Evolutionary conservation across 2,329 filamentous ascomycete genomes (phyloP).

Genomic region (Laburnicola sp.): DNA sequence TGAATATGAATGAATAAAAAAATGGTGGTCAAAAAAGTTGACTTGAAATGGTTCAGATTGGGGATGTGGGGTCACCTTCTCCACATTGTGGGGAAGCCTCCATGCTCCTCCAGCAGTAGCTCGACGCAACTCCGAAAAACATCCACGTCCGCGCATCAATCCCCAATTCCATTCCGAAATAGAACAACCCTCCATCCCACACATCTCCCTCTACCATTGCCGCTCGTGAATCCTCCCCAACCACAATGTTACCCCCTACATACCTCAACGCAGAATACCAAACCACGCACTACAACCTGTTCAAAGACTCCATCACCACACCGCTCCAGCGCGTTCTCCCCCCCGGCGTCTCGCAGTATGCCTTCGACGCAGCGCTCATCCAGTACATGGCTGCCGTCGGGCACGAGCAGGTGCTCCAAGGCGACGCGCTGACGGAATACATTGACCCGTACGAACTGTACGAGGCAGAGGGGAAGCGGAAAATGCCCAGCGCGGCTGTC

Average conservation of each 20-base stretch:
- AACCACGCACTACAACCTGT: conserved; percentile 48
- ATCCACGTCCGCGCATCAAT: neutral
- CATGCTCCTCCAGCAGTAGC: neutral
- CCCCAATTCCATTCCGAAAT: neutral
- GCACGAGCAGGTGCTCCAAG: conserved; percentile 45
- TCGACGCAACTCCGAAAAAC: neutral
- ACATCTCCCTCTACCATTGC: too few relatives aligned
- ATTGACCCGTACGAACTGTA: conserved; percentile 54
- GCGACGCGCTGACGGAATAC: conserved; percentile 49
- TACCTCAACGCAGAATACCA: conserved; percentile 51
- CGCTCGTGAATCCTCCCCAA: neutral
- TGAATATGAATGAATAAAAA: too few relatives aligned
- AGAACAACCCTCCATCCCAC: neutral
- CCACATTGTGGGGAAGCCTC: conserved; percentile 11
- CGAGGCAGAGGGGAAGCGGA: conserved; percentile 46
- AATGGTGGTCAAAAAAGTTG: neutral
- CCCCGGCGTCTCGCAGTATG: conserved; percentile 44
- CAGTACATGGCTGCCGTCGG: conserved; percentile 44
- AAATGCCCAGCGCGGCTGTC: conserved; percentile 51
- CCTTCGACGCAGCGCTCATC: conserved; percentile 46
- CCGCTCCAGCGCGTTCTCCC: conserved; percentile 47
- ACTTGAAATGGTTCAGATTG: neutral
- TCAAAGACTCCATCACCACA: conserved; percentile 46
- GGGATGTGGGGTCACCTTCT: conserved; percentile 12
- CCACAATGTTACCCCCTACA: conserved; percentile 19